Base-by-base conservation (phyloP, 495 filamentous ascomycete species). In the Hyaloscypha variabilis region DNA sequence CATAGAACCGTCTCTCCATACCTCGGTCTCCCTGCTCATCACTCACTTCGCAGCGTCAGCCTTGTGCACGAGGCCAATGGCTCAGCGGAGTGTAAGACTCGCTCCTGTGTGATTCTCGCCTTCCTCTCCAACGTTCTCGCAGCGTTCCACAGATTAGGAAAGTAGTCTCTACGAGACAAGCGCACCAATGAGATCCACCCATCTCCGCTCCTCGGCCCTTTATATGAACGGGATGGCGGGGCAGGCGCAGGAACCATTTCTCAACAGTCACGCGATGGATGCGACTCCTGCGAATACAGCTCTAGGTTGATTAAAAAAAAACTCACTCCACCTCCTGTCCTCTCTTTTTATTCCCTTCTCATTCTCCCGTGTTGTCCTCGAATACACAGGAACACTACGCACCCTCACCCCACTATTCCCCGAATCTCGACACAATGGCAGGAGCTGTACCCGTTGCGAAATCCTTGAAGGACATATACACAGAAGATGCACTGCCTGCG, bases 391-490 rank as follows among this genome's bases (percentile, higher is more conserved):
- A 46, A 19, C 6, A 4, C 17, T 11, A 17, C 39, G 4, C 39
- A 17, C 39, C 26, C 55, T 51, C 52, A 58, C 55, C 65, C 65
- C 60, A 34, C 65, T 30, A 63, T 34, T 5, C 10, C n/a, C 24
- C 13, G 8, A 64, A 61, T 11, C 21, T 6, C 52, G 5, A 62
- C 42, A 76, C 66, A 28, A 89, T 90, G 87, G 80, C 81, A 30
- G 62, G 83, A 34, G 71, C 77, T 8, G 87, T 90, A 65, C 87
- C 88, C 30, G 76, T 84, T 46, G 82, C 85, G 29, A 80, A 76
- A 59, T 82, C 86, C 1, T 76, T 93, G 62, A 72, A 80, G 49
- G 85, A 90, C 59, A 88, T 93, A 68, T 94, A 94, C 73, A 86
- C 89, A 2, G 73, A 80, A 29, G 86, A 88, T 74, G 83, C 84